A percentile compares a stretch with the other conserved stretches of the same genome.
Evolutionary conservation across 139 green algal species (phyloP).

Genomic region (Tetradesmus obliquus): DNA sequence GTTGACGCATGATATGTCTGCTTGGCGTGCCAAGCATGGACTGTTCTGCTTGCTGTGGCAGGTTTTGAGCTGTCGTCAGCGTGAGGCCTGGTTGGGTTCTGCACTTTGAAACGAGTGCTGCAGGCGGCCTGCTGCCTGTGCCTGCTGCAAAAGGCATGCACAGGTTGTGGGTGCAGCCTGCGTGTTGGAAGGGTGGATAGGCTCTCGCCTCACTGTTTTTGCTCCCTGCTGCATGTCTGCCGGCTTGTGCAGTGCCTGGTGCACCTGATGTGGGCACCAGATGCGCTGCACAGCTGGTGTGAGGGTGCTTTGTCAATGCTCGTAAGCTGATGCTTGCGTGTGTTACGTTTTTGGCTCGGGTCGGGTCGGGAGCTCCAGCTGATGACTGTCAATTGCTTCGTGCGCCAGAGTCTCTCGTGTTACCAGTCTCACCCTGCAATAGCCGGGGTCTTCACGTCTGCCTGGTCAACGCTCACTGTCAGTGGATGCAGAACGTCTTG

Average conservation of each 20-base stretch:
- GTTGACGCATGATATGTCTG: background rate
- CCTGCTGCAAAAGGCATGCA: background rate
- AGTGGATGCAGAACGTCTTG: background rate
- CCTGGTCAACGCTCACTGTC: background rate
- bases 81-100: background rate
- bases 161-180: background rate
- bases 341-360: too few relatives aligned
- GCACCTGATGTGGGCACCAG: background rate
- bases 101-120: background rate
- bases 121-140: background rate
- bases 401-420: too few relatives aligned
- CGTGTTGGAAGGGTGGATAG: background rate
- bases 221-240: background rate
- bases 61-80: background rate
- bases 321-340: too few relatives aligned
- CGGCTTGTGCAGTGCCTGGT: background rate
- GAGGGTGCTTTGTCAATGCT: background rate
- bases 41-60: background rate
- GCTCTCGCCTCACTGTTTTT: background rate
- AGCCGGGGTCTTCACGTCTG: too few relatives aligned
- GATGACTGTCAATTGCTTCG: too few relatives aligned
- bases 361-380: too few relatives aligned
- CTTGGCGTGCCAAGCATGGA: background rate
- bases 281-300: background rate
- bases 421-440: too few relatives aligned